Base-by-base conservation (phyloP, 352 stramenopile genomes). In the Globisporangium yorkense region DNA sequence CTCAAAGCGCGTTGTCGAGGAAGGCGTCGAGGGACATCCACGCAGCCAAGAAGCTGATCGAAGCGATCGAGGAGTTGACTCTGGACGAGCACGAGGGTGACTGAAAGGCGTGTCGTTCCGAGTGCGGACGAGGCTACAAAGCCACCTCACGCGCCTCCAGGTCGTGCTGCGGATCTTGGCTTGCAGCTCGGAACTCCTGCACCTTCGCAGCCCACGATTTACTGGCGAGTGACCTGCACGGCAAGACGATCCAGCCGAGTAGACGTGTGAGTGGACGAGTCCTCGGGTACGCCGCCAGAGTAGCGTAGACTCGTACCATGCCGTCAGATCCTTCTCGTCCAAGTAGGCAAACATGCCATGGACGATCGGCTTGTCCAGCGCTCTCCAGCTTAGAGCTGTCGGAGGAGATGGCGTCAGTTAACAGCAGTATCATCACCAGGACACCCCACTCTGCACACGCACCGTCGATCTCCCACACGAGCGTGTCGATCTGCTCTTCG, bases 391-490 rank as follows among this genome's bases (percentile, higher is more conserved):
- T 27, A 85, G 60, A 9, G 68, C 75, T 84, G 13, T 16, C 41
- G 35, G 13, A 49, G 27, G n/a, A 15, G 35, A 50, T 21, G 15
- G 48, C 9, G 55, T 16, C 41, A 41, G n/a, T 3, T n/a, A 13
- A 49, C 6, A 12, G 6, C 33, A 39, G 33, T 1, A 9, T 24
- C 21, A 24, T 24, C 21, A 24, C 21, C 21, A 24, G 9, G 33
- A 27, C 9, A 51, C 12, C 33, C 21, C 48, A 18, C 10, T 6
- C 21, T 9, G 24, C 4, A 3, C 9, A 51, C 63, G 39, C 59
- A 90, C 80, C 80, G 62, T 78, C 67, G 44, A 91, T 72, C 51
- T 91, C 80, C 80, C 80, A 91, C 20, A 55, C 65, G 21, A 91
- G 60, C 18, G 82, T 75, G 15, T 86, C 74, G 33, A 87, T 76